Conservation (phyloP, 2,329 filamentous ascomycete genomes). For the Colletotrichum viniferum region DNA sequence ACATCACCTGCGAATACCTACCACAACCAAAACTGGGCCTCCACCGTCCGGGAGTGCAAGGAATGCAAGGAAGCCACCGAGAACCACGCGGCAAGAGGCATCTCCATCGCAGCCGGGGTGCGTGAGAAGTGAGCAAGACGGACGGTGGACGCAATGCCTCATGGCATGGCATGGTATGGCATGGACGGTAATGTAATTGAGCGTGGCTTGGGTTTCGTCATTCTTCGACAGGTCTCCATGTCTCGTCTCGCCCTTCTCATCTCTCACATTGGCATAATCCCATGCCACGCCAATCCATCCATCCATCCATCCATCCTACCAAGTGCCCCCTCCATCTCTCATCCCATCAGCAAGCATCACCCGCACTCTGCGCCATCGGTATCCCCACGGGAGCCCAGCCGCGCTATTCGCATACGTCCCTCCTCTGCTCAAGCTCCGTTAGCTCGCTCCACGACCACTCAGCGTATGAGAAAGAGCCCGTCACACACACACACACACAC, state of each 20-base stretch:
- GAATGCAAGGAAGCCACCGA: not conserved
- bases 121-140: not conserved
- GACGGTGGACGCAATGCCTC: not conserved
- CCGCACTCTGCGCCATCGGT: not conserved
- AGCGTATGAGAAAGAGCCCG: not conserved
- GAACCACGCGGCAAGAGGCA: not conserved
- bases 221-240: not conserved
- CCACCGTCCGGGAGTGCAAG: not conserved
- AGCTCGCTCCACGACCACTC: not conserved
- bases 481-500: not conserved
- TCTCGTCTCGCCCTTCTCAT: not conserved
- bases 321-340: not conserved
- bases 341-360: not conserved
- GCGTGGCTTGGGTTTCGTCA: not conserved
- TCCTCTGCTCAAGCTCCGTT: not conserved
- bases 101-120: not conserved
- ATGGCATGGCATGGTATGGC: not conserved
- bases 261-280: constrained; percentile 3
- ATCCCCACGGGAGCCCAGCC: not conserved
- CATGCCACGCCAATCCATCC: not conserved
- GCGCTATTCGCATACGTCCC: not conserved
- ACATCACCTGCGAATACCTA: not conserved
- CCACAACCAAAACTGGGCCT: not conserved
- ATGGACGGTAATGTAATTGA: not conserved
- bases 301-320: not conserved